A percentile compares a stretch with the other conserved stretches of the same genome.
phyloP scores from a whole-genome alignment of 2,329 filamentous ascomycete genomes.

The Pleomassaria siparia region DNA sequence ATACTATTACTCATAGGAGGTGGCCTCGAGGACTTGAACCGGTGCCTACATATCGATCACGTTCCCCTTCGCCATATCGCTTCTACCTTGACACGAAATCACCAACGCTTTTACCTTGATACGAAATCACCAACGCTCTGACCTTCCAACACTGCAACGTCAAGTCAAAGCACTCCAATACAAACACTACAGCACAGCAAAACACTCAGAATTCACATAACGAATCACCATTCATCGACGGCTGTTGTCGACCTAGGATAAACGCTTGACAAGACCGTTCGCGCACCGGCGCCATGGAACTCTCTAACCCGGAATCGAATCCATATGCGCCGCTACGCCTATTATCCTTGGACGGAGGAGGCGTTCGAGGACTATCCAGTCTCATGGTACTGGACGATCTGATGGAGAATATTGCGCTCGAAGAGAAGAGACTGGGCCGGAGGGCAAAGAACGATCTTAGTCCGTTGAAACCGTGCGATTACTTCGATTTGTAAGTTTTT shows the following conservation, averaged over 20 bases:
- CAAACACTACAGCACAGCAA: background rate
- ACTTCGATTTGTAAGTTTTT: constrained; percentile 39
- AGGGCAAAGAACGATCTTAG: constrained; percentile 27
- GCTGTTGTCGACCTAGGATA: too few relatives aligned
- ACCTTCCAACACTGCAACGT: background rate
- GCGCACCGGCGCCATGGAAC: constrained; percentile 30
- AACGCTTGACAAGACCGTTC: too few relatives aligned
- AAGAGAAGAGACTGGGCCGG: constrained; percentile 40
- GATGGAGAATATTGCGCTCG: constrained; percentile 42
- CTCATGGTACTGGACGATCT: constrained; percentile 43
- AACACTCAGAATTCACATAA: background rate
- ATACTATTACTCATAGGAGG: background rate
- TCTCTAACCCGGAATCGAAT: constrained; percentile 28
- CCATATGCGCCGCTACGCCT: constrained; percentile 37
- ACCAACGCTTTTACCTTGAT: background rate
- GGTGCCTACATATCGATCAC: background rate
- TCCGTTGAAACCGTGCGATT: constrained; percentile 42
- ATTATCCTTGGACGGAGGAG: constrained; percentile 42
- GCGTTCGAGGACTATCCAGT: constrained; percentile 42
- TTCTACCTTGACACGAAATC: background rate
- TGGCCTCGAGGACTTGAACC: background rate
- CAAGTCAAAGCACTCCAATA: background rate
- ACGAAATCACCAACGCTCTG: background rate
- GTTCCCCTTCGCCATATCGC: background rate
- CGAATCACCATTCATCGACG: too few relatives aligned